Conservation (phyloP, 768 basidiomycete genomes). For the Lactarius hengduanensis region DNA sequence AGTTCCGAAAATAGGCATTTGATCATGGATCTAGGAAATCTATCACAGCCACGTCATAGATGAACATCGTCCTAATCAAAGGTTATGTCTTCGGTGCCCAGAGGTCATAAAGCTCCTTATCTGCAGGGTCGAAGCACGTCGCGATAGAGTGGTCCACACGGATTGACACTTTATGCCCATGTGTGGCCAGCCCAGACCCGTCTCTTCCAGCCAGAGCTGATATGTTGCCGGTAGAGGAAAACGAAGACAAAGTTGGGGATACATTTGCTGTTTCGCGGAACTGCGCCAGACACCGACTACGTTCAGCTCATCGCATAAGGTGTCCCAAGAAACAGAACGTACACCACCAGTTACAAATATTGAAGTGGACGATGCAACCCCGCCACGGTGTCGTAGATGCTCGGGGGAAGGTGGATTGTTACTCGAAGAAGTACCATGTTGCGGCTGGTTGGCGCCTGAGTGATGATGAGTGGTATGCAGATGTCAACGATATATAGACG, state of each 20-base stretch:
- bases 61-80: not conserved
- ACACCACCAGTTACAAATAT: slow-evolving; percentile 21
- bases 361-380: slow-evolving; percentile 9
- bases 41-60: not conserved
- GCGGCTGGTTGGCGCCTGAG: slow-evolving; percentile 6
- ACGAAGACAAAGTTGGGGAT: slow-evolving; percentile 23
- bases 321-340: slow-evolving; percentile 1
- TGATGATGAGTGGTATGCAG: not conserved
- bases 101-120: slow-evolving; percentile 73
- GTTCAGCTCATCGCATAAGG: slow-evolving; percentile 1
- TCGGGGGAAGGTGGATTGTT: slow-evolving; percentile 8
- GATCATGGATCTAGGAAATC: not conserved
- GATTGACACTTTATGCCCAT: slow-evolving; percentile 44
- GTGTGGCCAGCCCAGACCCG: slow-evolving; percentile 23
- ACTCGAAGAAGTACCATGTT: not conserved
- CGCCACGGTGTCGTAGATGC: slow-evolving; percentile 14
- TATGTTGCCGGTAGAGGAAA: slow-evolving; percentile 18
- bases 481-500: slow-evolving; percentile 6
- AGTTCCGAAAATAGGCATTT: not conserved
- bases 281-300: not conserved
- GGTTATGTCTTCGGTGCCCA: slow-evolving; percentile 56
- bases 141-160: slow-evolving; percentile 64
- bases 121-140: slow-evolving; percentile 73
- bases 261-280: slow-evolving; percentile 21
- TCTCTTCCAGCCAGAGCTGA: not conserved